phyloP scores from a whole-genome alignment of 495 filamentous ascomycete species.

The Aspergillus mulundensis region DNA sequence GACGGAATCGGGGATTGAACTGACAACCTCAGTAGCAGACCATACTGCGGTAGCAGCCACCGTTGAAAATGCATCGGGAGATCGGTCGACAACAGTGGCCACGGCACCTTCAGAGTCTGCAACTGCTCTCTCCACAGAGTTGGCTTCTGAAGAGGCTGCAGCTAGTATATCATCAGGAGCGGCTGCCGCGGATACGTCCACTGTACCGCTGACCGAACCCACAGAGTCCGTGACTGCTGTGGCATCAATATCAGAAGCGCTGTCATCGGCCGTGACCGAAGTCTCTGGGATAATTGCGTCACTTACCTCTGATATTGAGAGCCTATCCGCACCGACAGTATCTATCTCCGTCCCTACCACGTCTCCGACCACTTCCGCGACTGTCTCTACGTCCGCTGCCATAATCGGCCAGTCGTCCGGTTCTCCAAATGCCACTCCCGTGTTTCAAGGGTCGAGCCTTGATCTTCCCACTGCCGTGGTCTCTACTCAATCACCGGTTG shows the following conservation, averaged over 20 bases:
- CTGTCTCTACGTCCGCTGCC: neutral
- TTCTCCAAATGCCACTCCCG: neutral
- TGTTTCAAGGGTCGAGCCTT: neutral
- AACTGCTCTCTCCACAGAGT: neutral
- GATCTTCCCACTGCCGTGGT: constrained; percentile 4
- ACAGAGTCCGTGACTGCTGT: neutral
- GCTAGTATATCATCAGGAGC: neutral
- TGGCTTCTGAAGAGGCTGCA: neutral
- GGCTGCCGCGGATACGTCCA: neutral
- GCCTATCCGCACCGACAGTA: constrained; percentile 2
- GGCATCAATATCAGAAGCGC: neutral
- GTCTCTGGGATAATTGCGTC: neutral
- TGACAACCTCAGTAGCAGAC: neutral
- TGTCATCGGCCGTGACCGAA: neutral
- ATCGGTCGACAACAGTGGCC: neutral
- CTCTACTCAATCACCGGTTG: neutral
- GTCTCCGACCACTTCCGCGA: neutral
- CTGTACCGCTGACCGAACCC: neutral
- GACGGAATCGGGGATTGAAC: neutral
- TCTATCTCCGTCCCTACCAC: neutral
- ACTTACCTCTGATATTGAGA: constrained; percentile 4
- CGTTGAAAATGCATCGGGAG: neutral
- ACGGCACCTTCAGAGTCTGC: neutral
- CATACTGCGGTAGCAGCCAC: neutral
- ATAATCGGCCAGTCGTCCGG: neutral